Base-by-base conservation (phyloP, 2,329 filamentous ascomycete species). In the Chaetomiaceae sp. region DNA sequence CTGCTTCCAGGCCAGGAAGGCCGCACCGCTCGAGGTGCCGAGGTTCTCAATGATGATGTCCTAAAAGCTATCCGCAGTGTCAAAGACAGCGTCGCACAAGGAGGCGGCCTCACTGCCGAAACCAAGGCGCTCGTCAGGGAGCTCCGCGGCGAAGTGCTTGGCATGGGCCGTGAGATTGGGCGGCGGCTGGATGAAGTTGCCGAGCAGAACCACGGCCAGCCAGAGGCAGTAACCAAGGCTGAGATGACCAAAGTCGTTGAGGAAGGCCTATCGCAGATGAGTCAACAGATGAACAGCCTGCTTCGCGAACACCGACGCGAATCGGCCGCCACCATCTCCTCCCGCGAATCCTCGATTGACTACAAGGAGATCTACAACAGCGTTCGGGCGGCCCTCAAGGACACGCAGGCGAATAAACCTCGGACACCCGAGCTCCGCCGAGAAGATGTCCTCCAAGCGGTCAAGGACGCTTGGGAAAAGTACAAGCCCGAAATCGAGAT, bases 401-500 rank as follows among this genome's bases (percentile, higher is more conserved):
- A 87, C 61, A 76, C 81, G 5, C 75, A 82, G 51, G 73, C 75
- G 2, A 70, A 67, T 27, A 70, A 76, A 60, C 68, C 75, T 47
- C 72, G 69, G 42, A 74, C 71, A 33, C 72, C 71, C 9, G 71
- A 74, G n/a, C 71, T 89, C 42, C 85, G 84, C 62, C 82, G 87
- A 60, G 89, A 96, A 44, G 89, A 95, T 54, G 89, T 97, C 32
- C 80, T 97, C 2, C 80, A 87, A 25, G 90, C 91, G 3, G 87
- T 97, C 13, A 85, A 85, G 61, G 90, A 96, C 61, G 92, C 91
- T 1, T 95, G 90, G 83, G 92, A 96, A 66, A 89, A 85, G 49
- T 95, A 95, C 71, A 95, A 95, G 70, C 92, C 92, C 1, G 90
- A 96, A 62, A 90, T 96, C 46, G 86, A 95, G 62, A 79, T 95